Conservation (phyloP, 2,329 filamentous ascomycete genomes). For the Chaetomium olivaceum region DNA sequence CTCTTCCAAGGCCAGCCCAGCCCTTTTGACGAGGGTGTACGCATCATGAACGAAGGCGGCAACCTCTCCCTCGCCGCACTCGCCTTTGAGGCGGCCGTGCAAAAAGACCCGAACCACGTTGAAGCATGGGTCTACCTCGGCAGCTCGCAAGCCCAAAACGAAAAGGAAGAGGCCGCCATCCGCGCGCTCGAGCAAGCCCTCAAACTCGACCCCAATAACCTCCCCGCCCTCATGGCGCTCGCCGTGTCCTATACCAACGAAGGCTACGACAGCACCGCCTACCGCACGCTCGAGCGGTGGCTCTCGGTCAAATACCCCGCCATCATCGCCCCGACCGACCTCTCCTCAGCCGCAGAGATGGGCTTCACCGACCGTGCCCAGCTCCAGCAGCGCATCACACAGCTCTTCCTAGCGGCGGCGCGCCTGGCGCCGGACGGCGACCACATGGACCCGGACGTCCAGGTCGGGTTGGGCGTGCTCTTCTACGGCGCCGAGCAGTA, state of each 20-base stretch:
- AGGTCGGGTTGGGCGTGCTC: conserved; percentile 92
- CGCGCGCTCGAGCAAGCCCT: conserved; percentile 88
- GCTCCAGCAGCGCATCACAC: conserved; percentile 86
- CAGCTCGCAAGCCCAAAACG: conserved; percentile 92
- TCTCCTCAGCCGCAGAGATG: conserved; percentile 77
- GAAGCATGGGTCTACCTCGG: conserved; percentile 94
- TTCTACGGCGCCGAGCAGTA: conserved; percentile 99
- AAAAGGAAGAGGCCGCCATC: conserved; percentile 96
- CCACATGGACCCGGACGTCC: conserved; percentile 97
- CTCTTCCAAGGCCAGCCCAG: conserved; percentile 74
- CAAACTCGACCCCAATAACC: conserved; percentile 82
- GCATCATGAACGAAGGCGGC: conserved; percentile 89
- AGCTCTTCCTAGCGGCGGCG: conserved; percentile 87
- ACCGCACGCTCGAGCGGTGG: conserved; percentile 95
- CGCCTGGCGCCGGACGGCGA: conserved; percentile 88
- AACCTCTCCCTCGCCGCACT: conserved; percentile 91
- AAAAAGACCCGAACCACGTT: conserved; percentile 82
- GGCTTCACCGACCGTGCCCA: conserved; percentile 91
- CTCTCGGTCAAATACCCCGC: conserved; percentile 90
- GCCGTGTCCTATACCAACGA: conserved; percentile 98
- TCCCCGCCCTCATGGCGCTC: conserved; percentile 89
- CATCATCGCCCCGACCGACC: conserved; percentile 69
- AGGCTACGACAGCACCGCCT: conserved; percentile 95
- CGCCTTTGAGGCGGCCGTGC: conserved; percentile 92
- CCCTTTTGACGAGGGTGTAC: conserved; percentile 88